Percentiles rank a stretch among this genome's conserved stretches.
Conservation (phyloP, 2,329 filamentous ascomycete genomes). For the Aureobasidium sp. region DNA sequence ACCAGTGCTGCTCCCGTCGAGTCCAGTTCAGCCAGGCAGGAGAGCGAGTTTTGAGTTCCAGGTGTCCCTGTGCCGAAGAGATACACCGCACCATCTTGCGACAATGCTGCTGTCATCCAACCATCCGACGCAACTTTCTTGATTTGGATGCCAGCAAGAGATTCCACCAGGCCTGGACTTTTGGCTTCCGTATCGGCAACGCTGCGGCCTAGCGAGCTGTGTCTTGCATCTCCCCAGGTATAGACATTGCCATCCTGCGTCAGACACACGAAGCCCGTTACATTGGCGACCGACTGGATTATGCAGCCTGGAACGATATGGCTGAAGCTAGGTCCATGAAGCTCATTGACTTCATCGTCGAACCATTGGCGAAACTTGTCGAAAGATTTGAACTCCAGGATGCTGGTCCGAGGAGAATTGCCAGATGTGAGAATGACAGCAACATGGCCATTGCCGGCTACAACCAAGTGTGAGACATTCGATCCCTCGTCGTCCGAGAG, state of each 20-base stretch:
- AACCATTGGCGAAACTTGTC: constrained; percentile 25
- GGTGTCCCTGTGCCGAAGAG: constrained; percentile 47
- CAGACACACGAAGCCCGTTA: constrained; percentile 34
- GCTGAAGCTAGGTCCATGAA: constrained; percentile 20
- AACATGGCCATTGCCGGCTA: constrained; percentile 26
- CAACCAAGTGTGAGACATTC: constrained; percentile 22
- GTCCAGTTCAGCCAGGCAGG: constrained; percentile 20
- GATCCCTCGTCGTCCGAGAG: constrained; percentile 18
- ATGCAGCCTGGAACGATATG: constrained; percentile 26
- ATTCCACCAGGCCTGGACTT: constrained; percentile 40
- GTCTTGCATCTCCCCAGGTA: constrained; percentile 53
- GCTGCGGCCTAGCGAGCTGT: constrained; percentile 51
- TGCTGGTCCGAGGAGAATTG: constrained; percentile 21
- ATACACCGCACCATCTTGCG: constrained; percentile 52
- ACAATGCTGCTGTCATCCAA: constrained; percentile 53
- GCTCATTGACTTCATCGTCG: constrained; percentile 20
- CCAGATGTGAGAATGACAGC: constrained; percentile 25
- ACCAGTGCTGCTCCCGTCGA: constrained; percentile 26
- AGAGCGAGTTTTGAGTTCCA: constrained; percentile 20
- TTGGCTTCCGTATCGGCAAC: constrained; percentile 38
- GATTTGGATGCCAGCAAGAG: constrained; percentile 48
- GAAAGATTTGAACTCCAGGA: constrained; percentile 25
- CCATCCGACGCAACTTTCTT: constrained; percentile 48
- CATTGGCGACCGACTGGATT: constrained; percentile 30
- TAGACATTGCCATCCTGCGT: constrained; percentile 32